These are phyloP conservation scores for Russula foetens DNA, from an alignment of 768 basidiomycete species.

Conservation along the genomic window DNA sequence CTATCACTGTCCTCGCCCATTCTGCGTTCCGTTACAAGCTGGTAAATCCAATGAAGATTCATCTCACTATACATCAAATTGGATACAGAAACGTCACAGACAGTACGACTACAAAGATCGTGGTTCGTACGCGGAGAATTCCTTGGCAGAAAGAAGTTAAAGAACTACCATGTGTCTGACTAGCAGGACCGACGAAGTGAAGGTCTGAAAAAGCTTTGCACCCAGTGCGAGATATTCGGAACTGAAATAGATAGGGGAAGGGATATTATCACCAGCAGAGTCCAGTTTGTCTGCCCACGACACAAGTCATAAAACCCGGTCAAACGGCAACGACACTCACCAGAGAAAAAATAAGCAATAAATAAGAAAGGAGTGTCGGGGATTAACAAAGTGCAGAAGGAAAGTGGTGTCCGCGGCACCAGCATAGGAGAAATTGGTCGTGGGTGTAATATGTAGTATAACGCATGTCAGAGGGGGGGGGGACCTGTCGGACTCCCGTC, in stretches of 20 bases:
- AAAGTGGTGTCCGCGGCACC: background rate
- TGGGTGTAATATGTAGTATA: background rate
- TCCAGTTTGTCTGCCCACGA: background rate
- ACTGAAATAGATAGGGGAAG: background rate
- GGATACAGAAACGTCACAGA: slow-evolving; percentile 1
- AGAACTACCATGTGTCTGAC: slow-evolving; percentile 4
- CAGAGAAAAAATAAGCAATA: background rate
- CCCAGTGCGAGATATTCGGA: slow-evolving; percentile 3
- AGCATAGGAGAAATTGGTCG: background rate
- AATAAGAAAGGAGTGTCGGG: background rate
- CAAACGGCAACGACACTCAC: background rate
- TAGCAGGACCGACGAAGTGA: slow-evolving; percentile 7
- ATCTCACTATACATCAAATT: background rate
- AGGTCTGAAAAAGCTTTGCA: background rate
- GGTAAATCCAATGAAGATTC: background rate
- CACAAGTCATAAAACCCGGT: background rate
- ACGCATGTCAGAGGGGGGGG: background rate
- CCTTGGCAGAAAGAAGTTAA: background rate
- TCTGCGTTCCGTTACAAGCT: background rate
- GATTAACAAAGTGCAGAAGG: background rate
- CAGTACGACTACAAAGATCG: slow-evolving; percentile 15
- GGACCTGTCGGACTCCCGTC: background rate
- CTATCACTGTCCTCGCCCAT: no score
- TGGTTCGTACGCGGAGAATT: background rate
- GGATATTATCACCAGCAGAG: background rate